Conservation (phyloP, 2,329 filamentous ascomycete genomes). For the Fusarium armeniacum region DNA sequence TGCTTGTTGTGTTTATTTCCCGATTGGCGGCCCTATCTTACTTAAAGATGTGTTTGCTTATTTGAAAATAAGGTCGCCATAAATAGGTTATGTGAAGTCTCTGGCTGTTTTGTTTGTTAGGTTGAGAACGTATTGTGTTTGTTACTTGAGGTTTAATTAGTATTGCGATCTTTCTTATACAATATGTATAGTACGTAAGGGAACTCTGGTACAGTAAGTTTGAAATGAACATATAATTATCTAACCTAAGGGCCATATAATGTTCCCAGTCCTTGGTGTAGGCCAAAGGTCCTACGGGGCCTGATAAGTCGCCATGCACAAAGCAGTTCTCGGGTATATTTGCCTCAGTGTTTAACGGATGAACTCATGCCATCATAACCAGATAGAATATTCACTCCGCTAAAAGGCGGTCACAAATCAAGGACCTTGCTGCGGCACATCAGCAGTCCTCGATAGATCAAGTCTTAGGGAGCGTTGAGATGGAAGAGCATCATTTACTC, state of each 20-base stretch:
- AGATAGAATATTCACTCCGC: not conserved
- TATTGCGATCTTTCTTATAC: not conserved
- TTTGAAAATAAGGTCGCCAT: not conserved
- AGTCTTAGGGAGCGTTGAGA: not conserved
- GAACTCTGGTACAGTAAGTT: not conserved
- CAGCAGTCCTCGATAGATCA: not conserved
- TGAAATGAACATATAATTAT: not conserved
- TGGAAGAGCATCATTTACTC: not conserved
- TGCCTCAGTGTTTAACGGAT: not conserved
- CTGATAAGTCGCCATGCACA: not conserved
- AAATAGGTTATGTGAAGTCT: not conserved
- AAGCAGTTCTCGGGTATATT: not conserved
- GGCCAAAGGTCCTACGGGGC: not conserved
- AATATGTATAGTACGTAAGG: not conserved
- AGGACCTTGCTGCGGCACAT: not conserved
- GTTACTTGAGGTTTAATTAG: not conserved
- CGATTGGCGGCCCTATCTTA: not conserved
- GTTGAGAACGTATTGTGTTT: not conserved
- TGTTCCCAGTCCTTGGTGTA: not conserved
- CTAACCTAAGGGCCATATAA: not conserved
- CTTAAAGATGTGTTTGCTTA: not conserved
- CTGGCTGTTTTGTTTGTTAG: not conserved
- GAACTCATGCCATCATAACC: not conserved
- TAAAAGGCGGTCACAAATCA: not conserved
- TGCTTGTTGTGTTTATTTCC: not conserved